Percentiles rank a stretch among this genome's conserved stretches.
phyloP scores from a whole-genome alignment of 768 basidiomycete species.

The Leccinum barrowsii region DNA sequence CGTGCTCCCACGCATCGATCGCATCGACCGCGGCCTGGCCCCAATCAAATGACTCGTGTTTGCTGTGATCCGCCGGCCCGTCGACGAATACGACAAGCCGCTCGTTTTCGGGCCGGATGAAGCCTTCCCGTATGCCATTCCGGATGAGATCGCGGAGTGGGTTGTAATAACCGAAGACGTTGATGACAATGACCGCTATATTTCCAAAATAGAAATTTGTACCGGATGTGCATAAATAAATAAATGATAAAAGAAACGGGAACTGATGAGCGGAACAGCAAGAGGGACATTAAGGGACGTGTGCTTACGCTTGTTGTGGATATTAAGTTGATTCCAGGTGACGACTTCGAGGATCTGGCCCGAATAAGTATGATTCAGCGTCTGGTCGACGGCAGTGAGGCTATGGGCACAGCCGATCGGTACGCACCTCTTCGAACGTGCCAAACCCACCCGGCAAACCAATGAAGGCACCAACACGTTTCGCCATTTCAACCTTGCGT shows the following conservation, averaged over 20 bases:
- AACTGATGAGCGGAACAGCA: not conserved
- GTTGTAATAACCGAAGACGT: conserved; percentile 80
- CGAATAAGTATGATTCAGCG: not conserved
- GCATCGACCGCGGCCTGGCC: conserved; percentile 65
- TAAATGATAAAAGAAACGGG: not conserved
- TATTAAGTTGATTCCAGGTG: conserved; percentile 92
- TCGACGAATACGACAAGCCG: conserved; percentile 72
- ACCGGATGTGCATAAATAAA: not conserved
- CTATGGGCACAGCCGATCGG: not conserved
- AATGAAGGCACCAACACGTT: conserved; percentile 73
- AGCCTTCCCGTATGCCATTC: conserved; percentile 64
- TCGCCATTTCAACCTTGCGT: conserved; percentile 90
- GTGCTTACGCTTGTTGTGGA: conserved; percentile 74
- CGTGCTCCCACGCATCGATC: conserved; percentile 55
- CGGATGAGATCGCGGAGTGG: conserved; percentile 75
- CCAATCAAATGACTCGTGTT: conserved; percentile 73
- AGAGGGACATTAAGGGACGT: conserved; percentile 4
- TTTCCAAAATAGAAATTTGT: not conserved
- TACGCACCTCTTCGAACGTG: conserved; percentile 81
- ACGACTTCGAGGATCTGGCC: conserved; percentile 80
- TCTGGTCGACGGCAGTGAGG: not conserved
- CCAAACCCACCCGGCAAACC: conserved; percentile 93
- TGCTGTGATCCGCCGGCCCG: conserved; percentile 49
- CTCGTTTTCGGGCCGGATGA: conserved; percentile 64
- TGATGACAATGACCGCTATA: conserved; percentile 80